These are phyloP conservation scores for Delonix regia DNA, from an alignment of 306 rosid species.

Conservation along the genomic window DNA sequence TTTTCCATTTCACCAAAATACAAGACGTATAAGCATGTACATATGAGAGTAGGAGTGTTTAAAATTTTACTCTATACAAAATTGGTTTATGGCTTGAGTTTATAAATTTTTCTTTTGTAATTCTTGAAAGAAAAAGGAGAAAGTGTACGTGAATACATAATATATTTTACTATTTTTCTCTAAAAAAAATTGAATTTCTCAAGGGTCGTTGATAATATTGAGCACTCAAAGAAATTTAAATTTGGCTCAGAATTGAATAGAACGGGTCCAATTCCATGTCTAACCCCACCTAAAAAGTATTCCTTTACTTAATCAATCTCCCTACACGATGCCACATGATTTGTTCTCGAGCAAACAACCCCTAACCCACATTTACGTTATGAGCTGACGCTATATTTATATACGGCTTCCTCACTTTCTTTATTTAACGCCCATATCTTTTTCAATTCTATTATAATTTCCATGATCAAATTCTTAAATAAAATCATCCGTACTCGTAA, in stretches of 20 bases:
- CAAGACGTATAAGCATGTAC: not conserved
- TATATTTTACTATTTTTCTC: no score
- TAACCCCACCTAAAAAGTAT: constrained; percentile 7
- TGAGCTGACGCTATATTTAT: not conserved
- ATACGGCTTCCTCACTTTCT: not conserved
- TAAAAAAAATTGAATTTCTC: no score
- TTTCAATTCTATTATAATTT: no score
- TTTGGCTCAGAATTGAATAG: not conserved
- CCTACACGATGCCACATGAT: constrained; percentile 3
- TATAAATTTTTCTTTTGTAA: no score
- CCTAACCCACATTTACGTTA: not conserved
- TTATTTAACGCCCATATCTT: constrained; percentile 9
- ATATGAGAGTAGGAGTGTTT: not conserved
- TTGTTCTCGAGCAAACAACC: constrained; percentile 1
- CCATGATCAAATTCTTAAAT: no score
- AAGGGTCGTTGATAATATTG: no score
- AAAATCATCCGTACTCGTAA: not conserved
- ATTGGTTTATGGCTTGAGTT: no score
- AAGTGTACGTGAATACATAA: no score
- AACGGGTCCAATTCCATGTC: not conserved
- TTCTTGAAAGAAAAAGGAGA: no score
- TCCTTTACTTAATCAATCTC: not conserved
- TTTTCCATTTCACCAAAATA: not conserved
- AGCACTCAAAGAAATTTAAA: no score
- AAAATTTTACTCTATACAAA: not conserved